A percentile compares a stretch with the other conserved stretches of the same genome.
Evolutionary conservation across 352 stramenopile genomes (phyloP).

Genomic region (Salisapilia sapeloensis): DNA sequence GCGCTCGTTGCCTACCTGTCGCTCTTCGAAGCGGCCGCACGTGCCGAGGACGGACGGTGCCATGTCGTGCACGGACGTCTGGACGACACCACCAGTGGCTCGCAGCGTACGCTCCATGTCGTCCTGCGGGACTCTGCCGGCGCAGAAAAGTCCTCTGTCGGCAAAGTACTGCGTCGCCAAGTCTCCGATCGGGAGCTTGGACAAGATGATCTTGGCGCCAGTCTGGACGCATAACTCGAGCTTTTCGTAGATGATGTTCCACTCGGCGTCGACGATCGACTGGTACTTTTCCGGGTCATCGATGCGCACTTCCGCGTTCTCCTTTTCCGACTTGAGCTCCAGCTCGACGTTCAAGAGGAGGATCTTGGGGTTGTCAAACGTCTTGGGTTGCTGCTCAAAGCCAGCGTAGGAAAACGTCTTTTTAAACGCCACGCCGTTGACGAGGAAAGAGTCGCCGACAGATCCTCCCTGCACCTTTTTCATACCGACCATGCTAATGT

Average conservation of each 20-base stretch:
- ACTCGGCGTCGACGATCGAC: constrained; percentile 98
- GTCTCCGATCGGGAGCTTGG: constrained; percentile 90
- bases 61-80: constrained; percentile 90
- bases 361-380: constrained; percentile 93
- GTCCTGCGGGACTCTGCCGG: constrained; percentile 90
- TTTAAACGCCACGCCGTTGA: constrained; percentile 97
- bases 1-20: constrained; percentile 92
- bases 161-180: constrained; percentile 99
- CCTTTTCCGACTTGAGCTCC: constrained; percentile 98
- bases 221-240: constrained; percentile 81
- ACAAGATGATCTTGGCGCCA: constrained; percentile 96
- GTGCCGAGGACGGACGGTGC: constrained; percentile 82
- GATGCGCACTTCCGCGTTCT: constrained; percentile 97
- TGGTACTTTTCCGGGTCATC: constrained; percentile 97
- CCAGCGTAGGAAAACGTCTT: constrained; percentile 99
- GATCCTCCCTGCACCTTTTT: constrained; percentile 97
- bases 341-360: constrained; percentile 97
- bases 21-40: constrained; percentile 95
- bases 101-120: constrained; percentile 95
- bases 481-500: constrained; percentile 89
- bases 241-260: constrained; percentile 99
- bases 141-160: constrained; percentile 95
- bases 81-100: constrained; percentile 89
- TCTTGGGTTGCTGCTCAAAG: constrained; percentile 99
- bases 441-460: constrained; percentile 95